Conservation (phyloP, 257 asterid species). For the Verbascum thapsus region DNA sequence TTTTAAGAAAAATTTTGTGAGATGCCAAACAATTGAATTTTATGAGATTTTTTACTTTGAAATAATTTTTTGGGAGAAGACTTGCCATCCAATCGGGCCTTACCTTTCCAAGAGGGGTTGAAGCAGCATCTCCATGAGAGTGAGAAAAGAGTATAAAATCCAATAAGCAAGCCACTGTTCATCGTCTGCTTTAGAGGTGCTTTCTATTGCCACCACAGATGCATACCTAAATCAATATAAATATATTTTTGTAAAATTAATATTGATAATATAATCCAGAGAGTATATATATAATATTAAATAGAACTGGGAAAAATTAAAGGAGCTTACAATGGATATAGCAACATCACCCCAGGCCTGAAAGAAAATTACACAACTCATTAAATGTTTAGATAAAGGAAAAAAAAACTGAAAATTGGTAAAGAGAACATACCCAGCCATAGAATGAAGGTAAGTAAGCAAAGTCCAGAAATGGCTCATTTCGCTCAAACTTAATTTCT, state of each 20-base stretch:
- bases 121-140: constrained; percentile 49
- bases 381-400: not conserved
- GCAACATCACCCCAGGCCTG: constrained; percentile 57
- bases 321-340: constrained; percentile 47
- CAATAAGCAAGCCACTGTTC: constrained; percentile 61
- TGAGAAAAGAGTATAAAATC: constrained; percentile 50
- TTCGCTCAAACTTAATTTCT: no score
- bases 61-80: no score
- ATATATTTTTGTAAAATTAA: no score
- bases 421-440: constrained; percentile 38
- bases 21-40: no score
- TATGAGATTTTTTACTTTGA: no score
- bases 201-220: constrained; percentile 54
- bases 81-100: no score
- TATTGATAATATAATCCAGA: no score
- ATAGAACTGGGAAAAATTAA: no score
- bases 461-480: constrained; percentile 48
- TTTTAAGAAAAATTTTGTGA: no score
- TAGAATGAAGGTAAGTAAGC: constrained; percentile 39
- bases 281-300: no score
- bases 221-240: constrained; percentile 35
- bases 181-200: constrained; percentile 47
- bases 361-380: not conserved
- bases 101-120: constrained; percentile 48
- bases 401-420: not conserved